These are phyloP conservation scores for Moniliella sp. DNA, from an alignment of 1,284 basidiomycete genomes.

Conservation along the genomic window DNA sequence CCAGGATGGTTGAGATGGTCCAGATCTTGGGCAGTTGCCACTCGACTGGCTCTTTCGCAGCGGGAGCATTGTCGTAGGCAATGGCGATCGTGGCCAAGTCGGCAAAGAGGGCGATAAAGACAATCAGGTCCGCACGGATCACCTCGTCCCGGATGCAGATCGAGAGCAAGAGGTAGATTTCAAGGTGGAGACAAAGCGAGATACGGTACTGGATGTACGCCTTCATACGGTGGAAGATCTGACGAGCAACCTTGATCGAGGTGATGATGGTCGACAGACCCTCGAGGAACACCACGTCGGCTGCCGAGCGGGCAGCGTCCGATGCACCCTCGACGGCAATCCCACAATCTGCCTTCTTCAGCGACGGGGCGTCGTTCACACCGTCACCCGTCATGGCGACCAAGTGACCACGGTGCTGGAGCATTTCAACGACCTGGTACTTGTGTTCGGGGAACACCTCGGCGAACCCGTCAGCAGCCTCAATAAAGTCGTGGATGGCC, in stretches of 20 bases:
- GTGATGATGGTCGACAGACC: conserved; percentile 40
- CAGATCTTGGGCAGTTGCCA: conserved; percentile 44
- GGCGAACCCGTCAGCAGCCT: conserved; percentile 43
- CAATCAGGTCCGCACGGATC: conserved; percentile 42
- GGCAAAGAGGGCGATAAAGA: conserved; percentile 43
- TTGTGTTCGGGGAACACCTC: conserved; percentile 44
- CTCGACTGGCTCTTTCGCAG: conserved; percentile 40
- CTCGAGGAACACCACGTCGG: conserved; percentile 42
- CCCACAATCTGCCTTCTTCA: conserved; percentile 39
- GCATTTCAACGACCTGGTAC: conserved; percentile 41
- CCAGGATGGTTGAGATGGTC: conserved; percentile 39
- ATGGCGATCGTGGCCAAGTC: conserved; percentile 41
- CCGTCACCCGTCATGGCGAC: conserved; percentile 40
- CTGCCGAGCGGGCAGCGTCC: conserved; percentile 39
- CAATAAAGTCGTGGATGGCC: conserved; percentile 40
- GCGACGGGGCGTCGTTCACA: conserved; percentile 37
- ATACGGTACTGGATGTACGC: conserved; percentile 37
- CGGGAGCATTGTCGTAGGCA: conserved; percentile 41
- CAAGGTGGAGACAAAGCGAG: conserved; percentile 41
- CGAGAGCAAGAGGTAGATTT: conserved; percentile 40
- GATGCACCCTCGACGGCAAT: conserved; percentile 40
- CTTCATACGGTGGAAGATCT: conserved; percentile 45
- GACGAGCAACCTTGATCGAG: conserved; percentile 42
- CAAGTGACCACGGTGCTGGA: conserved; percentile 41
- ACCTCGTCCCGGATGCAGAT: conserved; percentile 42